These are phyloP conservation scores for Verticillium nubilum DNA, from an alignment of 2,329 filamentous ascomycete genomes.

Conservation along the genomic window DNA sequence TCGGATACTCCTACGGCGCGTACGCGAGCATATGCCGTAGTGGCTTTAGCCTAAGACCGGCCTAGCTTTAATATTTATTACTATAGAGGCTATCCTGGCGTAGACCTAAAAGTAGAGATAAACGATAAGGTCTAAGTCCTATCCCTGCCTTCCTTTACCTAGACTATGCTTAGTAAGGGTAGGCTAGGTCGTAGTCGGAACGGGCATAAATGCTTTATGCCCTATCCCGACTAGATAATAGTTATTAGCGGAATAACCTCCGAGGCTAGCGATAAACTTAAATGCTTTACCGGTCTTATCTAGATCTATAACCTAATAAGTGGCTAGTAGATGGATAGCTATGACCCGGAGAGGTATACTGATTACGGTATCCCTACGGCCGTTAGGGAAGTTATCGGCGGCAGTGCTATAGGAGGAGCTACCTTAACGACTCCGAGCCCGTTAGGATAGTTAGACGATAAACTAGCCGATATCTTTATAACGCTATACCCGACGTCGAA, in stretches of 20 bases:
- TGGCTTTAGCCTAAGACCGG: conserved; percentile 63
- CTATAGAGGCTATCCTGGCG: no score
- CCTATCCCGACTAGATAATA: conserved; percentile 76
- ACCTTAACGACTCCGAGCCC: conserved; percentile 60
- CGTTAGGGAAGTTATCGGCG: conserved; percentile 62
- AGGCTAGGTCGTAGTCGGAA: conserved; percentile 35
- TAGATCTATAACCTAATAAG: conserved; percentile 69
- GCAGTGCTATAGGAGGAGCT: conserved; percentile 60
- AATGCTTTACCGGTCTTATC: conserved; percentile 47
- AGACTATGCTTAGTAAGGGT: conserved; percentile 53
- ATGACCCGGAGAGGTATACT: conserved; percentile 58
- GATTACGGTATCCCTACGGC: conserved; percentile 65
- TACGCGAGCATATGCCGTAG: conserved; percentile 67
- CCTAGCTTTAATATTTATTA: conserved; percentile 81
- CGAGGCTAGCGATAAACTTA: conserved; percentile 14
- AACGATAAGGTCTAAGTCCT: conserved; percentile 75
- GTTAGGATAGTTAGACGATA: conserved; percentile 44
- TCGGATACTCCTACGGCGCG: conserved; percentile 51
- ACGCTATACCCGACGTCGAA: conserved; percentile 50
- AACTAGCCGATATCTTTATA: conserved; percentile 48
- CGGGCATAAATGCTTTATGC: no score
- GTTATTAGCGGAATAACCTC: conserved; percentile 62
- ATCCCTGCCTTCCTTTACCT: conserved; percentile 74
- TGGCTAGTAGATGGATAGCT: conserved; percentile 63
- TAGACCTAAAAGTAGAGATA: conserved; percentile 31